Evolutionary conservation across 2,329 filamentous ascomycete species (phyloP).

Genomic region (Chalaropsis thielavioides): DNA sequence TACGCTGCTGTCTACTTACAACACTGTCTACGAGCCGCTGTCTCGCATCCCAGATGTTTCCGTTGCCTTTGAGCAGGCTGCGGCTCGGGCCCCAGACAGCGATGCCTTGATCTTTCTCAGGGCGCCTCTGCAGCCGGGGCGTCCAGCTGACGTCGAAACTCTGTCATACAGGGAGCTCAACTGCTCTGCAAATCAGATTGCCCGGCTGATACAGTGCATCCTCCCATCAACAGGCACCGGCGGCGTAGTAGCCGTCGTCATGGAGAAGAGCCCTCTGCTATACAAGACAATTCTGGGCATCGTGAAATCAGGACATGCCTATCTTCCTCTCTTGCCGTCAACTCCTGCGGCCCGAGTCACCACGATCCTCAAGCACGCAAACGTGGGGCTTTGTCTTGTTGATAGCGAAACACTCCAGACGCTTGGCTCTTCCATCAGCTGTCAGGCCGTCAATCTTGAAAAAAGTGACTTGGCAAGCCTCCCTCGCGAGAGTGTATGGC

Average conservation of each 20-base stretch:
- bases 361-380: constrained; percentile 48
- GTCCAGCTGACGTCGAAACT: constrained; percentile 24
- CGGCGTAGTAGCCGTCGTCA: constrained; percentile 47
- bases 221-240: neutral
- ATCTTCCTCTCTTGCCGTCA: constrained; percentile 64
- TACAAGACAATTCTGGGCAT: constrained; percentile 63
- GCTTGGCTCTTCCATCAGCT: constrained; percentile 10
- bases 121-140: constrained; percentile 25
- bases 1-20: constrained; percentile 35
- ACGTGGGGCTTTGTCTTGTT: constrained; percentile 32
- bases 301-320: constrained; percentile 61
- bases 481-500: constrained; percentile 18
- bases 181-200: constrained; percentile 46
- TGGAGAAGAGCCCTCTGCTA: constrained; percentile 60
- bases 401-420: constrained; percentile 24
- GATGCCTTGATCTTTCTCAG: constrained; percentile 50
- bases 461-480: constrained; percentile 22
- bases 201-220: constrained; percentile 23
- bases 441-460: constrained; percentile 26
- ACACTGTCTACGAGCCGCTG: constrained; percentile 27
- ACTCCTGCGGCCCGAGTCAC: constrained; percentile 47
- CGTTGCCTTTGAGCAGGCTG: constrained; percentile 40
- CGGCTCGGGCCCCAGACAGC: constrained; percentile 33
- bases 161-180: constrained; percentile 56
- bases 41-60: constrained; percentile 32